Percentiles rank a stretch among this genome's conserved stretches.
These are phyloP conservation scores for Chaetomium globosum DNA, from an alignment of 2,329 filamentous ascomycete species.

Conservation along the genomic window DNA sequence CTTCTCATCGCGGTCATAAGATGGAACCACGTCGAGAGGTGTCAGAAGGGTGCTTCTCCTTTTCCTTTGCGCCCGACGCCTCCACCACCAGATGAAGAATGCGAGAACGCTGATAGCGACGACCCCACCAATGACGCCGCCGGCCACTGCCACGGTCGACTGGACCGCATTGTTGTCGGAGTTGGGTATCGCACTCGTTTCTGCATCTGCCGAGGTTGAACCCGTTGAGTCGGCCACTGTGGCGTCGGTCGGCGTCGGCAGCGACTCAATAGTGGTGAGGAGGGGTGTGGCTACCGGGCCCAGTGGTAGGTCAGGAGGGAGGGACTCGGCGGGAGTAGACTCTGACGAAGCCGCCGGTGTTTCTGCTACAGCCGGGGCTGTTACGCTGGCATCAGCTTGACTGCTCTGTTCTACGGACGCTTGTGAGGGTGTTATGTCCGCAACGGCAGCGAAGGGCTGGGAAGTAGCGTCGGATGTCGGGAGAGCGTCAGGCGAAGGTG, in stretches of 20 bases:
- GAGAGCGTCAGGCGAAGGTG: slow-evolving; percentile 28
- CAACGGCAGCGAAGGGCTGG: slow-evolving; percentile 33
- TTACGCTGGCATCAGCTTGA: slow-evolving; percentile 44
- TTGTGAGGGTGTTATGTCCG: slow-evolving; percentile 26
- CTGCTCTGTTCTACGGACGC: slow-evolving; percentile 40
- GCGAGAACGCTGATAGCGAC: slow-evolving; percentile 51
- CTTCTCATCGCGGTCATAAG: slow-evolving; percentile 39
- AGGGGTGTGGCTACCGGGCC: slow-evolving; percentile 28
- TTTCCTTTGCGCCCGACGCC: slow-evolving; percentile 47
- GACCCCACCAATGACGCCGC: slow-evolving; percentile 55
- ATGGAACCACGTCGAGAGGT: slow-evolving; percentile 47
- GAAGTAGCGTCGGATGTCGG: slow-evolving; percentile 29
- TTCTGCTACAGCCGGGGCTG: slow-evolving; percentile 35
- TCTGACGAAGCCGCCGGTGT: slow-evolving; percentile 25
- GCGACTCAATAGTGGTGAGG: slow-evolving; percentile 32
- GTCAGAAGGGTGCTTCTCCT: slow-evolving; percentile 55
- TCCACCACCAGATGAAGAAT: slow-evolving; percentile 56
- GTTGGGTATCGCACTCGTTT: slow-evolving; percentile 29
- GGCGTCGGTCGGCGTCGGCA: slow-evolving; percentile 27
- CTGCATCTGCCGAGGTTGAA: slow-evolving; percentile 29
- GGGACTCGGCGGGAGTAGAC: slow-evolving; percentile 22
- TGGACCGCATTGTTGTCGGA: slow-evolving; percentile 38
- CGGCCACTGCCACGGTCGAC: slow-evolving; percentile 52
- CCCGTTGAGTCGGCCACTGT: slow-evolving; percentile 26
- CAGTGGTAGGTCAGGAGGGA: slow-evolving; percentile 24